These are phyloP conservation scores for Serendipita sp. DNA, from an alignment of 768 basidiomycete species.

Conservation along the genomic window DNA sequence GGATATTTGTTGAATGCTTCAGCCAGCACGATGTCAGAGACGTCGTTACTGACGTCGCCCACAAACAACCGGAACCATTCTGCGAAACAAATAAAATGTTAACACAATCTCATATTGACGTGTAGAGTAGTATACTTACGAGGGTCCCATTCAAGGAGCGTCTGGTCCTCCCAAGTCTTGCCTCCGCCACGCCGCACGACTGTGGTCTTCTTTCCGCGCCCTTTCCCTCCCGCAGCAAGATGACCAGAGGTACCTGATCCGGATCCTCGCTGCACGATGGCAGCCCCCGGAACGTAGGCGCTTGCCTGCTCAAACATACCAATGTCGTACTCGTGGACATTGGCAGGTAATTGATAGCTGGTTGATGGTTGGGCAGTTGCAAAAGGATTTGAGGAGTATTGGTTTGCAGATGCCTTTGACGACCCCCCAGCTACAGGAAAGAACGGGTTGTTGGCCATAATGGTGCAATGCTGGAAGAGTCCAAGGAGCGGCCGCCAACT, in stretches of 20 bases:
- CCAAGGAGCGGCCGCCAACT: background rate
- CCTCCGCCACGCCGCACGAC: conserved; percentile 91
- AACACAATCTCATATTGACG: background rate
- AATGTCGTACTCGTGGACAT: conserved; percentile 85
- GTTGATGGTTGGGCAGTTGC: background rate
- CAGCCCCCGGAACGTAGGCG: conserved; percentile 82
- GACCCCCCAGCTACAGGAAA: background rate
- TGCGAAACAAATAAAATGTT: conserved; percentile 17
- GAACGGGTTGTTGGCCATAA: background rate
- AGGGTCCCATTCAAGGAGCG: conserved; percentile 92
- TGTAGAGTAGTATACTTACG: conserved; percentile 33
- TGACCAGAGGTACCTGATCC: background rate
- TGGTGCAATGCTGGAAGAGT: background rate
- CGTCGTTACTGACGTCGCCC: conserved; percentile 95
- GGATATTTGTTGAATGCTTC: conserved; percentile 88
- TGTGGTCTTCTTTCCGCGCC: conserved; percentile 82
- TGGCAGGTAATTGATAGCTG: conserved; percentile 44
- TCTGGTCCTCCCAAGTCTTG: conserved; percentile 97
- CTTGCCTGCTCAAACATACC: conserved; percentile 82
- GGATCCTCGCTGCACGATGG: conserved; percentile 75
- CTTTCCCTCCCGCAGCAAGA: conserved; percentile 49
- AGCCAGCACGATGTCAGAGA: conserved; percentile 84
- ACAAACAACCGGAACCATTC: conserved; percentile 98
- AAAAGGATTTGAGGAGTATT: conserved; percentile 8
- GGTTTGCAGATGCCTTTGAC: conserved; percentile 6